Evolutionary conservation across 2,329 filamentous ascomycete genomes (phyloP), one percentile per base, ranked within the genome.

Genomic region (Fusarium oxysporum): DNA sequence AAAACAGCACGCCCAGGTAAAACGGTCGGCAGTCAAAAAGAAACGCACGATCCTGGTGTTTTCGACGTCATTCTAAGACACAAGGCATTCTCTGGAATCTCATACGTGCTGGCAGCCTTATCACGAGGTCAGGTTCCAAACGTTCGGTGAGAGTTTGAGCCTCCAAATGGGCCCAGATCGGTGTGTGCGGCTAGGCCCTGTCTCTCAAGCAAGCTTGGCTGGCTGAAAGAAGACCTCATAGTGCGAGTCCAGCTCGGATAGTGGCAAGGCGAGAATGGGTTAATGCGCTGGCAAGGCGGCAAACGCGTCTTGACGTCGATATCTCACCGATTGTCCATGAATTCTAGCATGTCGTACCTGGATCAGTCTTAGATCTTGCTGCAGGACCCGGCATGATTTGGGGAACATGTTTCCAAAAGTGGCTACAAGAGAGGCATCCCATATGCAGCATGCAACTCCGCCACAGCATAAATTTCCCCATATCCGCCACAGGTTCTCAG

Each of bases 361-460:
- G 61, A 77, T 75, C 58, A 65, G 76, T 75, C 66, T 72, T 53
- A 63, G 70, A 72, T 74, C 64, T 55, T 56, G 47, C 64, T 73
- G 68, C 64, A 76, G 62, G 73, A 67, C 47, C 33, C 47, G 62
- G 62, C 57, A 71, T 69, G 44, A 43, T 37, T 64, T 69, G 71
- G 74, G 19, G 62, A 75, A 51, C 64, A 51, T 64, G 50, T 68
- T 53, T 74, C 74, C 68, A 67, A 74, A 75, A 69, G 66, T 64
- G 76, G 76, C 53, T 71, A 65, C 70, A 53, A 59, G 53, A 65
- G 76, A 78, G 76, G 76, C 75, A 78, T 76, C 76, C 76, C 68
- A 73, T 59, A 62, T 61, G 54, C 48, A 63, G 30, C 19, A 44
- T 55, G 33, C 30, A 77, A 78, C 83, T 84, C 80, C 82, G 83